Evolutionary conservation across 1,139 yeast species (phyloP), one percentile per base, ranked within the genome.

Genomic region (Pneumocystis murina): DNA sequence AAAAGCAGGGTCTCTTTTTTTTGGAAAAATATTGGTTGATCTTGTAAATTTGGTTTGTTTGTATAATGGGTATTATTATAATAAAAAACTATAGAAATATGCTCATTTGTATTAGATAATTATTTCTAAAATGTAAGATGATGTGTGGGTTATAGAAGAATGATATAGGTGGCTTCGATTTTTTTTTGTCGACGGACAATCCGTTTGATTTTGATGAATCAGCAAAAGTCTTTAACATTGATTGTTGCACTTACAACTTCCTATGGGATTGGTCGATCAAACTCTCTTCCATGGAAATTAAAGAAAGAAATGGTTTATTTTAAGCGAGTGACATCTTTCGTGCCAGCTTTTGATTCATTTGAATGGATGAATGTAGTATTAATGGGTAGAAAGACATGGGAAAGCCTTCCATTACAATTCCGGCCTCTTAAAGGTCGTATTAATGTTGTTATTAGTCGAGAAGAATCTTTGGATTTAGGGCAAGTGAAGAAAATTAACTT

Each of bases 321-420:
- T 77, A 81, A 82, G 66, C 82, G 82, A 64, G 86, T 87, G 20
- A 92, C 98, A 0, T 75, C 84, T 3, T 64, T 75, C 79, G 33
- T 64, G 64, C 62, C 63, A 5, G 48, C 58, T 61, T 48, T 38
- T 41, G 7, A 69, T 69, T 69, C 69, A 1, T 71, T 75, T 2
- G 61, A 61, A 36, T 59, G 48, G 16, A 72, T 75, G 64, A 88
- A 91, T 70, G 95, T 90, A 0, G 97, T 94, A 16, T 79, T 94
- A 10, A 92, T 94, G 99, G 99, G 99, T 5, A 80, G 97, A 64
- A 86, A 84, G 71, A 92, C 98, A 0, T 92, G 97, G 96, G 94
- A 90, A 54, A 87, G 96, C 8, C 90, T 92, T 60, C 98, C 98
- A 0, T 67, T 75, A 0, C 84, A 80, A 72, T 92, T 89, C 75